Conservation (phyloP, 2,329 filamentous ascomycete species). For the Xylariaceae sp. region DNA sequence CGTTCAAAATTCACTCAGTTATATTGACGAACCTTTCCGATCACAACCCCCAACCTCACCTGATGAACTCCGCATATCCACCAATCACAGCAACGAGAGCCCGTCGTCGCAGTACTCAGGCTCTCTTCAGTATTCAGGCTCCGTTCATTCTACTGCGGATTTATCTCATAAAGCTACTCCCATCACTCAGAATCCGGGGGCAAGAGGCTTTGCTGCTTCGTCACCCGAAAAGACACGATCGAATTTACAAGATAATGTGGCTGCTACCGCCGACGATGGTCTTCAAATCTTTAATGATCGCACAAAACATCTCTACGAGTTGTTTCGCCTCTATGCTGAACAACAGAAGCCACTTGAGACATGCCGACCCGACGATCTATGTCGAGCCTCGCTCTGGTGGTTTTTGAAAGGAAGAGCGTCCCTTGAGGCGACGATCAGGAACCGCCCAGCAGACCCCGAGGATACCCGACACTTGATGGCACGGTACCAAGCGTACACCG, state of each 20-base stretch:
- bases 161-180: constrained; percentile 24
- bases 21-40: constrained; percentile 12
- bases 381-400: constrained; percentile 80
- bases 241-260: constrained; percentile 36
- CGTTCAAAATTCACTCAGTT: constrained; percentile 15
- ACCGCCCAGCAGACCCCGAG: constrained; percentile 51
- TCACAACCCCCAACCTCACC: constrained; percentile 16
- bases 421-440: constrained; percentile 68
- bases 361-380: constrained; percentile 62
- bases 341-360: constrained; percentile 61
- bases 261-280: constrained; percentile 57
- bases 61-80: constrained; percentile 21
- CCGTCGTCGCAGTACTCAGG: constrained; percentile 21
- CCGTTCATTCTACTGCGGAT: constrained; percentile 23
- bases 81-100: constrained; percentile 14
- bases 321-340: constrained; percentile 77
- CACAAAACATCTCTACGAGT: constrained; percentile 67
- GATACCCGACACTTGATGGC: constrained; percentile 51
- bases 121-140: constrained; percentile 12
- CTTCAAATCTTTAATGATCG: constrained; percentile 66
- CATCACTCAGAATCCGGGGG: constrained; percentile 19
- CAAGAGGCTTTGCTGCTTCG: constrained; percentile 12
- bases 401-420: constrained; percentile 76
- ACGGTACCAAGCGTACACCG: constrained; percentile 74
- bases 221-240: constrained; percentile 24